A percentile compares a stretch with the other conserved stretches of the same genome.
Evolutionary conservation across 2,329 filamentous ascomycete genomes (phyloP).

Genomic region (Epichloe coenophiala): DNA sequence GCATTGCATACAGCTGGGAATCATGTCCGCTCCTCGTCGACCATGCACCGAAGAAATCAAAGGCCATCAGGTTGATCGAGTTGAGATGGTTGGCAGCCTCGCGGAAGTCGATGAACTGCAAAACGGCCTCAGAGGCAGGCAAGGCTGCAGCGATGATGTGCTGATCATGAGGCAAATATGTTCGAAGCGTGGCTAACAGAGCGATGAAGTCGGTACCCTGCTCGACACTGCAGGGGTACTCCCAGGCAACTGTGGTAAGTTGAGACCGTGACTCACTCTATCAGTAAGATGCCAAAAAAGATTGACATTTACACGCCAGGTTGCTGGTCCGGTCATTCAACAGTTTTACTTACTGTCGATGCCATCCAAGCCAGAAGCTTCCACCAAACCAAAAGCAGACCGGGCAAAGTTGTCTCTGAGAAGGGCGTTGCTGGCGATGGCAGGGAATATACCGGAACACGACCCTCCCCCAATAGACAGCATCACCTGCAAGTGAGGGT

Average conservation of each 20-base stretch:
- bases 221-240: constrained; percentile 52
- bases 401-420: constrained; percentile 56
- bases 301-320: no score
- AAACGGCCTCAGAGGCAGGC: constrained; percentile 50
- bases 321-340: no score
- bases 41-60: constrained; percentile 68
- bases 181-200: constrained; percentile 52
- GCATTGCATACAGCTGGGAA: constrained; percentile 55
- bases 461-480: constrained; percentile 64
- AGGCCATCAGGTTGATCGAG: constrained; percentile 66
- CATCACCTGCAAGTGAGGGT: constrained; percentile 60
- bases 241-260: constrained; percentile 57
- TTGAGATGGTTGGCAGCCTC: constrained; percentile 54
- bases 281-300: background rate
- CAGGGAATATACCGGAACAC: constrained; percentile 53
- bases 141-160: constrained; percentile 62
- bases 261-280: background rate
- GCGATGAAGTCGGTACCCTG: constrained; percentile 59
- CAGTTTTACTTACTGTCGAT: constrained; percentile 49
- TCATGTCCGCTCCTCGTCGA: constrained; percentile 56
- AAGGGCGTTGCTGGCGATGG: constrained; percentile 47
- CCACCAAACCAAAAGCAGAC: constrained; percentile 52
- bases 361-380: constrained; percentile 46
- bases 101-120: constrained; percentile 56
- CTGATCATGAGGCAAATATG: constrained; percentile 50